phyloP scores from a whole-genome alignment of 176 grass and related monocot genomes.

The Cenchrus fungigraminus region DNA sequence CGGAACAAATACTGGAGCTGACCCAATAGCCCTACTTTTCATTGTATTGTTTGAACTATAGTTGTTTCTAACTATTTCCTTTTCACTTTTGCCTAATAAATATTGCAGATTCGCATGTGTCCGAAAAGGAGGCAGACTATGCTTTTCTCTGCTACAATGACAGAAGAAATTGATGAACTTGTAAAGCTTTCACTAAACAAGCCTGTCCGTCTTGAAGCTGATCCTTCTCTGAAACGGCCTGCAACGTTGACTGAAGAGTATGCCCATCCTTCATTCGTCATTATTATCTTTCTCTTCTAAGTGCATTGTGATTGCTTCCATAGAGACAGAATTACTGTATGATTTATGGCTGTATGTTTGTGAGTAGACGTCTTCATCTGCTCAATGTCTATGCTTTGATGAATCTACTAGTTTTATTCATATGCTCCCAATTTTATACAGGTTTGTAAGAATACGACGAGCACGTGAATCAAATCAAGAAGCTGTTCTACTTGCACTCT shows the following conservation, averaged over 20 bases:
- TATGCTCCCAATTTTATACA: slow-evolving; percentile 43
- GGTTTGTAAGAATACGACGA: slow-evolving; percentile 89
- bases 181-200: slow-evolving; percentile 92
- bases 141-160: slow-evolving; percentile 99
- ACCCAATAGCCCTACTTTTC: background rate
- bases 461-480: slow-evolving; percentile 86
- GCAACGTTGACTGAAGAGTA: slow-evolving; percentile 92
- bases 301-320: background rate
- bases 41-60: background rate
- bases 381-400: slow-evolving; percentile 6
- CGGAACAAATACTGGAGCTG: background rate
- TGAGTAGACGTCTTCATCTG: background rate
- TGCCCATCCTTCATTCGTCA: slow-evolving; percentile 19
- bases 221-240: slow-evolving; percentile 82
- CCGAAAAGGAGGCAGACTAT: slow-evolving; percentile 92
- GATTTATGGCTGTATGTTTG: background rate
- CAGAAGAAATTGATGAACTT: slow-evolving; percentile 80
- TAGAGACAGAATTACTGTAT: background rate
- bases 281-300: slow-evolving; percentile 19
- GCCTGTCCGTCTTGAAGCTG: slow-evolving; percentile 87
- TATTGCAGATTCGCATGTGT: slow-evolving; percentile 78
- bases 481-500: slow-evolving; percentile 93
- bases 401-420: slow-evolving; percentile 8
- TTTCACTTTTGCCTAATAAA: slow-evolving; percentile 22
- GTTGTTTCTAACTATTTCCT: background rate